Percentiles rank a stretch among this genome's conserved stretches.
phyloP scores from a whole-genome alignment of 2,329 filamentous ascomycete genomes.

The Whalleya microplaca region DNA sequence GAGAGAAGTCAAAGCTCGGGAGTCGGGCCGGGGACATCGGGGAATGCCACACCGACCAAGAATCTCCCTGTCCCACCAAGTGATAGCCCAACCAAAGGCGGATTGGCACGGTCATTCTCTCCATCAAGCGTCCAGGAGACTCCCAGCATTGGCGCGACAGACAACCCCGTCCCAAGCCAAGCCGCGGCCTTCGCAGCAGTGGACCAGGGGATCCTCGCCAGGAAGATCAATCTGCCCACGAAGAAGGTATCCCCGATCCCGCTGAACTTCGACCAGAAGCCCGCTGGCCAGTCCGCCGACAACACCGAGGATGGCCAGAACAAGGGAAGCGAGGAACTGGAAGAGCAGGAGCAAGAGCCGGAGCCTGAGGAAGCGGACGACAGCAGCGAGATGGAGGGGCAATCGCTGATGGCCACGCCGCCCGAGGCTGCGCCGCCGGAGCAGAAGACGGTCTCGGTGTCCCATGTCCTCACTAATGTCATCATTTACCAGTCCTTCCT shows the following conservation, averaged over 20 bases:
- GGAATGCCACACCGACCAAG: constrained; percentile 39
- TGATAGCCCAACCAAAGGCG: constrained; percentile 41
- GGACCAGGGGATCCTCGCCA: constrained; percentile 63
- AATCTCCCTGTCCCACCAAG: constrained; percentile 45
- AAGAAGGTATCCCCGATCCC: constrained; percentile 50
- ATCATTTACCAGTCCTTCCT: constrained; percentile 81
- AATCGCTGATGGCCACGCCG: constrained; percentile 28
- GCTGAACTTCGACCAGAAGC: constrained; percentile 46
- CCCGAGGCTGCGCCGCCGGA: constrained; percentile 25
- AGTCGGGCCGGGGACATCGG: constrained; percentile 31
- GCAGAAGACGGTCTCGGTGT: constrained; percentile 65
- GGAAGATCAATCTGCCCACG: constrained; percentile 54
- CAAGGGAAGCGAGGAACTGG: constrained; percentile 31
- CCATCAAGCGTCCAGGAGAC: constrained; percentile 40
- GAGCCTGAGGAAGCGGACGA: too few relatives aligned
- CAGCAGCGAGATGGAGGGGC: constrained; percentile 31
- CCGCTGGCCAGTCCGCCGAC: constrained; percentile 15
- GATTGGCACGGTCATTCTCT: constrained; percentile 45
- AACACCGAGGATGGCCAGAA: constrained; percentile 27
- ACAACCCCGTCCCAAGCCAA: constrained; percentile 51
- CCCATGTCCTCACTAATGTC: constrained; percentile 78
- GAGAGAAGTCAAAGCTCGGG: constrained; percentile 43
- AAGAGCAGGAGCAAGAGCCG: constrained; percentile 20
- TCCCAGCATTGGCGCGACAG: constrained; percentile 30
- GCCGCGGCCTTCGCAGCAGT: constrained; percentile 65